Evolutionary conservation across 495 filamentous ascomycete species (phyloP), one percentile per base, ranked within the genome.

Genomic region (Penicillium atrosanguineum): DNA sequence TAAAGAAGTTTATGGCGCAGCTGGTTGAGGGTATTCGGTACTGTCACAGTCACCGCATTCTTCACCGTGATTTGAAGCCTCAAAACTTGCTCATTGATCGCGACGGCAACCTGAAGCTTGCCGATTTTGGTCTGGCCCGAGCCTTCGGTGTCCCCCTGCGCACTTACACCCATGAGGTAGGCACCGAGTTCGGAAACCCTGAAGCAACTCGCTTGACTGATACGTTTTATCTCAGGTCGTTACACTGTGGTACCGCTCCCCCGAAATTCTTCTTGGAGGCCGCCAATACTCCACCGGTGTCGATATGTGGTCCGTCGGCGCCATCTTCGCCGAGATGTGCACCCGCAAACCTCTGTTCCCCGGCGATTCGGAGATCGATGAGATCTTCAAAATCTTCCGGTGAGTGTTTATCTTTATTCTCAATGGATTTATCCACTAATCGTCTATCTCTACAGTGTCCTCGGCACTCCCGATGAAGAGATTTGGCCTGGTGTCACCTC

Each of bases 321-420:
- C 94, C 68, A 99, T 99, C 72, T 99, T 99, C 71, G 94, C 95
- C 14, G 94, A 99, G 73, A 97, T 99, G 95, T 96, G 91, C 79
- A 99, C 95, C 15, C 87, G 91, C 63, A 97, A 97, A 73, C 92
- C 94, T 6, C 76, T 97, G 12, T 97, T 99, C 80, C 94, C 94
- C 23, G 94, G 94, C 36, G 95, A 99, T 69, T 96, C 91, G 2
- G 94, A 99, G 69, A 97, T 99, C 72, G 94, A 99, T 62, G 95
- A 99, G 75, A 97, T 99, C 62, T 97, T 97, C 80, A 97, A 96
- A 75, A 99, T 97, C 61, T 99, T 99, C 85, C 82, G 86, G 91
- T 94, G 75, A 60, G 83, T 53, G 3, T 21, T 40, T 3, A 21
- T 21, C 43, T 16, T 25, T 15, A 16, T 39, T 28, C 12, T 4